These are phyloP conservation scores for Daphne laureola DNA, from an alignment of 441 rosid species.

Conservation along the genomic window DNA sequence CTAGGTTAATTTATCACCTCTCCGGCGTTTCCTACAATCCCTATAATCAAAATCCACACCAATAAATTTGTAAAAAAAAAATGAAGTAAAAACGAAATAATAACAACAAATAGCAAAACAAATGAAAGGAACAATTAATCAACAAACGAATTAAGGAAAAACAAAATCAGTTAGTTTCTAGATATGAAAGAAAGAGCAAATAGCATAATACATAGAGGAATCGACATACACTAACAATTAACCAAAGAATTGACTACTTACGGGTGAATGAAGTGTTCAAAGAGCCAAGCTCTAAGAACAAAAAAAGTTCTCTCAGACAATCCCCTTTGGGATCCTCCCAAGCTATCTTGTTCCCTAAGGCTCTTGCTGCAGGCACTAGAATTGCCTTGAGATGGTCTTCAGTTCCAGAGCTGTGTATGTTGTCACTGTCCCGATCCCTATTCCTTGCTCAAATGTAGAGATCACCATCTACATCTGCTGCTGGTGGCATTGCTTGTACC, in stretches of 20 bases:
- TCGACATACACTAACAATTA: no score
- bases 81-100: no score
- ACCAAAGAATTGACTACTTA: slow-evolving; percentile 25
- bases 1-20: no score
- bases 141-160: no score
- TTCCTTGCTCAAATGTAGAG: slow-evolving; percentile 56
- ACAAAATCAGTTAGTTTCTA: no score
- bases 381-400: slow-evolving; percentile 66
- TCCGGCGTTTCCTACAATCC: no score
- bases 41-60: no score
- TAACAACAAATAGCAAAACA: no score
- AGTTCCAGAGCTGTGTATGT: slow-evolving; percentile 63
- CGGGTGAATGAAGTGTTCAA: slow-evolving; percentile 82
- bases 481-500: slow-evolving; percentile 57
- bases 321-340: slow-evolving; percentile 70
- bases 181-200: no score
- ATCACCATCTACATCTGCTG: slow-evolving; percentile 67
- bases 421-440: slow-evolving; percentile 58
- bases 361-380: slow-evolving; percentile 70
- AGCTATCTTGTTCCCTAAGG: slow-evolving; percentile 61
- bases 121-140: no score
- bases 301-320: slow-evolving; percentile 66
- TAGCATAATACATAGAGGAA: no score
- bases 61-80: no score
- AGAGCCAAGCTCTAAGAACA: slow-evolving; percentile 74